These are phyloP conservation scores for Antrodiella citrinella DNA, from an alignment of 768 basidiomycete species.

Conservation along the genomic window DNA sequence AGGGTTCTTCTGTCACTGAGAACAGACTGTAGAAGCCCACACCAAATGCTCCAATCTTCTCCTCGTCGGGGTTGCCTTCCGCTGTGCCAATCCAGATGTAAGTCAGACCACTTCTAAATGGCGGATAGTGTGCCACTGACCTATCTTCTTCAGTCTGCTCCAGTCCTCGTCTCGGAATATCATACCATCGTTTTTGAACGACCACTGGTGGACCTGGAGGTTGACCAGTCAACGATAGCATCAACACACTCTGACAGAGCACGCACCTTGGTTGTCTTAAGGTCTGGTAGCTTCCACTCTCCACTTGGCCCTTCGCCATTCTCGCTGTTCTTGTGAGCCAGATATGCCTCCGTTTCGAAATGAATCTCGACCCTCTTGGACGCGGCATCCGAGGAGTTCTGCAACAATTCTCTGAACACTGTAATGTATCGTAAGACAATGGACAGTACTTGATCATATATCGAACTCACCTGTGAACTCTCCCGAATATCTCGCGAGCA, in stretches of 20 bases:
- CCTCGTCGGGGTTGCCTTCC: constrained; percentile 89
- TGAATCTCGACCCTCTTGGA: constrained; percentile 69
- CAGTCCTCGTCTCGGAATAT: constrained; percentile 82
- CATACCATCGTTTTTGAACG: constrained; percentile 83
- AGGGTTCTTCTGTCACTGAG: constrained; percentile 77
- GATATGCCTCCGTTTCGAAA: constrained; percentile 57
- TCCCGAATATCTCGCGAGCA: constrained; percentile 90
- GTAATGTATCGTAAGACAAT: not conserved
- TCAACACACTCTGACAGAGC: not conserved
- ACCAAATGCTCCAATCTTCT: constrained; percentile 93
- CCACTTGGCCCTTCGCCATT: constrained; percentile 1
- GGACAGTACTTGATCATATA: not conserved
- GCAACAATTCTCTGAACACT: constrained; percentile 80
- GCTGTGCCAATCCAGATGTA: constrained; percentile 47
- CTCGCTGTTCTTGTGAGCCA: constrained; percentile 25
- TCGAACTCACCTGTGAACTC: constrained; percentile 69
- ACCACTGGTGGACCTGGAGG: constrained; percentile 67
- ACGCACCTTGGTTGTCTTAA: constrained; percentile 55
- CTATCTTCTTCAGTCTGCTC: constrained; percentile 84
- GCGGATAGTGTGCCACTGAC: constrained; percentile 28
- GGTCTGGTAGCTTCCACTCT: constrained; percentile 40
- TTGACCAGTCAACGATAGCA: not conserved
- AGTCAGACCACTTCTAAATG: not conserved
- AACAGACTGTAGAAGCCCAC: constrained; percentile 85
- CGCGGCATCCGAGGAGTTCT: constrained; percentile 92